Base-by-base conservation (phyloP, 2,329 filamentous ascomycete species). In the Lizonia empirigonia region DNA sequence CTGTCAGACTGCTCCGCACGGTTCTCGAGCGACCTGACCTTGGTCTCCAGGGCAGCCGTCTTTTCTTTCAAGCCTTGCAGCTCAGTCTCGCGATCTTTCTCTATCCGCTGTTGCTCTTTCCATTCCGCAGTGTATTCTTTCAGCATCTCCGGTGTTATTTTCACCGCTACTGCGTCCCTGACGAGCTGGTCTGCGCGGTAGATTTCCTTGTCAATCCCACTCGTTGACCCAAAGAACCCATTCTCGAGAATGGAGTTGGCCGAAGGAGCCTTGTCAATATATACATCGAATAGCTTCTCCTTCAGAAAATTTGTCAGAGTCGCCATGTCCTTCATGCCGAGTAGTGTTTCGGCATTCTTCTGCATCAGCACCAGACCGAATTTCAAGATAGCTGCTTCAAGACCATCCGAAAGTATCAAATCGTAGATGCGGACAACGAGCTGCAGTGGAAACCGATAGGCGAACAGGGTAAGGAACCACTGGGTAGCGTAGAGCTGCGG, bases 391-490 rank as follows among this genome's bases (percentile, higher is more conserved):
- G 94, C 94, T 40, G 79, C 81, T 44, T 91, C 90, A 13, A 99
- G 80, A 2, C 95, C 94, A 74, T 97, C 93, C 37, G 90, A 94
- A 15, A 99, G 80, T 42, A 99, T 94, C 47, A 99, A 78, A 70
- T 99, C 94, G 74, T 97, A 99, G 41, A 99, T 95, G 24, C 94
- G 89, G 50, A 99, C 86, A 6, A 99, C 94, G 8, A 99, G 85
- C 70, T 99, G 94, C 7, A 99, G 81, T 7, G 94, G 94, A 73
- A 99, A 99, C 33, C 95, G 89, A 73, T 99, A 99, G 24, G 93
- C 91, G 69, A 99, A 99, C n/a, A 99, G 81, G 0, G 94, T 99
- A 40, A 99, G 82, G 75, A 99, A 99, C 94, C 94, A 99, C 73
- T 99, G 94, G 0, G 94, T 99, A 35, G 94, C 94, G 70, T 99